Conservation (phyloP, 768 basidiomycete species). For the Chlorophyllum brunneum region DNA sequence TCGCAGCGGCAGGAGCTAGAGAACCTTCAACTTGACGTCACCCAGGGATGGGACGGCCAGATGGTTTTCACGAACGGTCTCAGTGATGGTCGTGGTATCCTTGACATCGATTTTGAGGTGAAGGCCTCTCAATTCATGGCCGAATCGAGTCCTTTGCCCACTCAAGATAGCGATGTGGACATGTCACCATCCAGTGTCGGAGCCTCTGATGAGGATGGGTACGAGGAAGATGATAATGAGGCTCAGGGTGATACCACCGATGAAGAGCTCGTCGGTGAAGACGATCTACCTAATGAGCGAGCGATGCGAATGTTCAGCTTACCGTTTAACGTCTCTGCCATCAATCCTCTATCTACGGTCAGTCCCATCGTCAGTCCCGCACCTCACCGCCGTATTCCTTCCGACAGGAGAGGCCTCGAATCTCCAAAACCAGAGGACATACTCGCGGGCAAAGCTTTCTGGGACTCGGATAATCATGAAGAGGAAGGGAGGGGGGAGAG, state of each 20-base stretch:
- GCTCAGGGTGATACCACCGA: conserved; percentile 78
- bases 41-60: conserved; percentile 73
- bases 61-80: conserved; percentile 67
- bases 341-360: conserved; percentile 76
- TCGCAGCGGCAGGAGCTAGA: conserved; percentile 28
- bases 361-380: conserved; percentile 50
- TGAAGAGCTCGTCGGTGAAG: conserved; percentile 76
- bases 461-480: conserved; percentile 43
- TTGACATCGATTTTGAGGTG: conserved; percentile 73
- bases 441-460: conserved; percentile 55
- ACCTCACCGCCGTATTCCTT: conserved; percentile 22
- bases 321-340: conserved; percentile 58
- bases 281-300: conserved; percentile 69
- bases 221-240: conserved; percentile 46
- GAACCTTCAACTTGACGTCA: conserved; percentile 60
- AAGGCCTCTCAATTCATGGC: conserved; percentile 47
- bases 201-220: conserved; percentile 40
- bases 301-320: conserved; percentile 71
- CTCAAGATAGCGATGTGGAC: conserved; percentile 46
- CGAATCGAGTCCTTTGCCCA: conserved; percentile 44
- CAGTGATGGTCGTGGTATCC: conserved; percentile 49
- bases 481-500: conserved; percentile 23
- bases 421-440: conserved; percentile 68
- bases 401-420: conserved; percentile 14
- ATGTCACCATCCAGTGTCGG: conserved; percentile 30